A percentile compares a stretch with the other conserved stretches of the same genome.
These are phyloP conservation scores for Aspergillus calidoustus DNA, from an alignment of 2,329 filamentous ascomycete genomes.

Conservation along the genomic window DNA sequence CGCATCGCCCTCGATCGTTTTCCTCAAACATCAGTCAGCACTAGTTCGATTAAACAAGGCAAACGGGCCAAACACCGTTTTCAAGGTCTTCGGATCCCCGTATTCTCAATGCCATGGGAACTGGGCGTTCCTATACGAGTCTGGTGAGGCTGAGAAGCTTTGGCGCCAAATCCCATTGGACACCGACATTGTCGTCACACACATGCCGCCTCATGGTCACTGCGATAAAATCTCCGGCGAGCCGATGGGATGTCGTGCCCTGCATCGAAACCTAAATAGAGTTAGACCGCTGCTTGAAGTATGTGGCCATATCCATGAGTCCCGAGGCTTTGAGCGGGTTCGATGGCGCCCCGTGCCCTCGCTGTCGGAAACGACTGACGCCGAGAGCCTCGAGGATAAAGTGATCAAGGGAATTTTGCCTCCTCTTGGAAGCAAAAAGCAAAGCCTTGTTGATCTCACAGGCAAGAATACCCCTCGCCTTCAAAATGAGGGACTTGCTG, in stretches of 20 bases:
- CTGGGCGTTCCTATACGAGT: constrained; percentile 62
- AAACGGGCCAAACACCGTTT: constrained; percentile 52
- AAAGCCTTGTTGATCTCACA: constrained; percentile 59
- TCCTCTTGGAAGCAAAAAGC: constrained; percentile 56
- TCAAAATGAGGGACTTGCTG: constrained; percentile 33
- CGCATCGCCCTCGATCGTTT: constrained; percentile 52
- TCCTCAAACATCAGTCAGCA: constrained; percentile 56
- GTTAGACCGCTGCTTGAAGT: constrained; percentile 58
- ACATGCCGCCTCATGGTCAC: constrained; percentile 58
- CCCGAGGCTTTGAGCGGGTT: constrained; percentile 58
- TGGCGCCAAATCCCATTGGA: constrained; percentile 58
- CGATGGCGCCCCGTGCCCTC: constrained; percentile 45
- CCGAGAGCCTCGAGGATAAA: constrained; percentile 16
- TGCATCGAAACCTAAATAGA: constrained; percentile 50
- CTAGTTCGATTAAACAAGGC: constrained; percentile 50
- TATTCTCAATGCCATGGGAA: constrained; percentile 52
- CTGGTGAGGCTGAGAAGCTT: constrained; percentile 45
- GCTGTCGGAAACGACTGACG: neutral
- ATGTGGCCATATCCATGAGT: constrained; percentile 65
- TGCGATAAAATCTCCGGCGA: constrained; percentile 47
- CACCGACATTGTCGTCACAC: constrained; percentile 60
- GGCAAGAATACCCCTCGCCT: constrained; percentile 43
- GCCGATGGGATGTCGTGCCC: constrained; percentile 54
- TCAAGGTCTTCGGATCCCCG: constrained; percentile 65
- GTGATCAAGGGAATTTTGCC: constrained; percentile 38